These are phyloP conservation scores for Lagenidium giganteum DNA, from an alignment of 352 stramenopile species.

Conservation along the genomic window DNA sequence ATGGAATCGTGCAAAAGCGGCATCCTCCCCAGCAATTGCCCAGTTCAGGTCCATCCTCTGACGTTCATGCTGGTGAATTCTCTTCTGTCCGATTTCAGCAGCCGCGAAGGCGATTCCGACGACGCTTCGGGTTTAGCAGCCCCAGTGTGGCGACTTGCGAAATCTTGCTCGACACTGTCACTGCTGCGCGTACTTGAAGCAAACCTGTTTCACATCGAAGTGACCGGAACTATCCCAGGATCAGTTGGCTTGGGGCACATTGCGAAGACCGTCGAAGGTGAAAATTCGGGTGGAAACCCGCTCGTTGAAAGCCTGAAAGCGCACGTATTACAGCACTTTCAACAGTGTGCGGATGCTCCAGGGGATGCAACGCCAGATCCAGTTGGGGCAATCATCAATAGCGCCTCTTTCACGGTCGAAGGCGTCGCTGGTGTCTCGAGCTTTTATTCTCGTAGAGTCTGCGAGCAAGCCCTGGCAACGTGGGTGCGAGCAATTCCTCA, in stretches of 20 bases:
- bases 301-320: conserved; percentile 69
- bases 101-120: too few relatives aligned
- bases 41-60: conserved; percentile 76
- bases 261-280: conserved; percentile 17
- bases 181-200: conserved; percentile 71
- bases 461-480: conserved; percentile 59
- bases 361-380: conserved; percentile 21
- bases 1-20: conserved; percentile 62
- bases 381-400: conserved; percentile 41
- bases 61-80: conserved; percentile 88
- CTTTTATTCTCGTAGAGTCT: conserved; percentile 47
- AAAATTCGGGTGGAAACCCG: conserved; percentile 34
- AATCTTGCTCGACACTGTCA: conserved; percentile 49
- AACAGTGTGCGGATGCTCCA: conserved; percentile 13
- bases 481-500: conserved; percentile 72
- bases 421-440: conserved; percentile 39
- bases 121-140: conserved; percentile 8
- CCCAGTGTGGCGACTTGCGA: conserved; percentile 52
- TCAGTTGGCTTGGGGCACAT: conserved; percentile 82
- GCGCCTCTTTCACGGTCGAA: conserved; percentile 18
- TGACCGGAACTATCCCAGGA: conserved; percentile 65
- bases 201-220: conserved; percentile 84
- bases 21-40: conserved; percentile 51
- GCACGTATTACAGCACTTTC: conserved; percentile 49
- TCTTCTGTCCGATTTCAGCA: conserved; percentile 57